phyloP scores from a whole-genome alignment of 176 grass and related monocot species.

The Carex scoparia region DNA sequence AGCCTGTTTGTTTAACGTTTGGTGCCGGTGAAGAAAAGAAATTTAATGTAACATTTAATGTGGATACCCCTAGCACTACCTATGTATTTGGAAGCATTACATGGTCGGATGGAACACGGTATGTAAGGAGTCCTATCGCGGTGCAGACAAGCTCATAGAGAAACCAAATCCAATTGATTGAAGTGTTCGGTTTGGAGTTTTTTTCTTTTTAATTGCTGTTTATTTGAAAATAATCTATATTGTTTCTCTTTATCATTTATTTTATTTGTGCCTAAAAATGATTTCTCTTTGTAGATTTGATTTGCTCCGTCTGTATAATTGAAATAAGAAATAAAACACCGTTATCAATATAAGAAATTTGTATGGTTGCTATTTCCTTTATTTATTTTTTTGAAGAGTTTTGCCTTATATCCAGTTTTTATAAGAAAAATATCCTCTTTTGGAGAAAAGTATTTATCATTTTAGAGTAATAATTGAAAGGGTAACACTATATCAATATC shows the following conservation, averaged over 20 bases:
- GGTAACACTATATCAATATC: no score
- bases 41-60: slow-evolving; percentile 41
- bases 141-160: slow-evolving; percentile 24
- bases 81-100: slow-evolving; percentile 47
- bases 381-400: background rate
- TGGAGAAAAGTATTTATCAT: background rate
- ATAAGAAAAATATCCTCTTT: background rate
- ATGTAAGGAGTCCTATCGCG: slow-evolving; percentile 42
- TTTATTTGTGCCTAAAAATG: background rate
- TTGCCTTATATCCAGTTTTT: background rate
- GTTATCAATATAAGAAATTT: background rate
- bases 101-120: slow-evolving; percentile 52
- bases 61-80: background rate
- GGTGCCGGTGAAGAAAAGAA: slow-evolving; percentile 46
- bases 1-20: slow-evolving; percentile 34
- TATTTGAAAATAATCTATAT: background rate
- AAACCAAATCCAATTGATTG: background rate
- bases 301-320: background rate
- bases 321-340: background rate
- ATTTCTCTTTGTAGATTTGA: background rate
- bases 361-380: background rate
- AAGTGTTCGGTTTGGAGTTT: background rate
- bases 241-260: background rate
- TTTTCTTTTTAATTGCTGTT: background rate
- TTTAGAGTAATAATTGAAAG: background rate